Base-by-base conservation (phyloP, 495 filamentous ascomycete species). In the Copromyces sp. region DNA sequence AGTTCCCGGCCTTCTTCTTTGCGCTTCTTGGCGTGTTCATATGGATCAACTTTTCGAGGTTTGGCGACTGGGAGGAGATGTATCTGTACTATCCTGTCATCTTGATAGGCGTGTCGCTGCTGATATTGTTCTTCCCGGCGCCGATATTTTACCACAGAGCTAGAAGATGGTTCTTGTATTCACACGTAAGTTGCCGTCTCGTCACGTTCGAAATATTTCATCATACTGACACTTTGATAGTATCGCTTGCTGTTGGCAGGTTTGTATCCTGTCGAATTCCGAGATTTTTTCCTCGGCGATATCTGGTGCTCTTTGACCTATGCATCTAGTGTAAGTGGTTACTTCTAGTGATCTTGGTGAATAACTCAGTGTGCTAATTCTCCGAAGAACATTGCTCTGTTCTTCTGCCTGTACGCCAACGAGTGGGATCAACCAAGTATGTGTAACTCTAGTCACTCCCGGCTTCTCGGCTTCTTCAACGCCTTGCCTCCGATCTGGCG, bases 271-370 rank as follows among this genome's bases (percentile, higher is more conserved):
- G 95, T 99, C 24, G 95, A 98, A 79, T 99, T 98, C 78, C 89
- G 94, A 72, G 95, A 99, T 79, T 98, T 99, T 83, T 99, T 97
- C 80, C 86, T 98, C 0, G 95, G 95, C 17, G 95, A 99, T 78
- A 98, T 98, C 87, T 97, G 93, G 78, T 98, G 95, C 79, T 98
- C 95, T 6, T 87, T 94, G 70, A 95, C 94, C 9, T 98, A 99
- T 81, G 86, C 90, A 39, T 91, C 93, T 78, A 90, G 93, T 35
- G 93, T 97, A 86, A 85, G 93, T 89, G 7, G 2, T 35, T 20
- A 4, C 70, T 32, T n/a, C 39, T 14, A 68, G 37, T 37, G 0
- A 44, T 45, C 41, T 40, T 41, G 37, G 38, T 32, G 6, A 65
- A 7, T 9, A 16, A 9, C 29, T 65, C 53, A 17, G 53, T 65